Percentiles rank a stretch among this genome's conserved stretches.
Evolutionary conservation across 371 early-diverging fungal species (phyloP).

Genomic region (Chytridium lagenaria): DNA sequence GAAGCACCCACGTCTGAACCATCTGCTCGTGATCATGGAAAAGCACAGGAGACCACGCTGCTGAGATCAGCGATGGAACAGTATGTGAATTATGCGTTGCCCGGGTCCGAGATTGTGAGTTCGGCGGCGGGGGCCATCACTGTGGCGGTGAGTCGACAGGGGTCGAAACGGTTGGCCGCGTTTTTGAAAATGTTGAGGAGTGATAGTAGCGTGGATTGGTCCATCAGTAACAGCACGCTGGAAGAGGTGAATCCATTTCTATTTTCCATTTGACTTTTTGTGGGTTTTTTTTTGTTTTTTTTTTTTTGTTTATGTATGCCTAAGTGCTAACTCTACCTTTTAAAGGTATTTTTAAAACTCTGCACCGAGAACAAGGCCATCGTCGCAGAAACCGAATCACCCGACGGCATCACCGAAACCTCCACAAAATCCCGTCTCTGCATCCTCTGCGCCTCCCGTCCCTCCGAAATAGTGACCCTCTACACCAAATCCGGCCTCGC

Average conservation of each 20-base stretch:
- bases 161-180: slow-evolving; percentile 22
- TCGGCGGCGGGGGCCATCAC: slow-evolving; percentile 37
- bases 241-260: slow-evolving; percentile 34
- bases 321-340: background rate
- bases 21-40: background rate
- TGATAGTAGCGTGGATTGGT: slow-evolving; percentile 39
- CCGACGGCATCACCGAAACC: background rate
- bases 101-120: slow-evolving; percentile 35
- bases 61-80: slow-evolving; percentile 22
- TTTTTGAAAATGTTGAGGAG: slow-evolving; percentile 33
- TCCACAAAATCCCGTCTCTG: slow-evolving; percentile 16
- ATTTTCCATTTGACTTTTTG: too few relatives aligned
- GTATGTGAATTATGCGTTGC: slow-evolving; percentile 37
- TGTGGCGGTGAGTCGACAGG: slow-evolving; percentile 28
- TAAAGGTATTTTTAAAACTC: slow-evolving; percentile 42
- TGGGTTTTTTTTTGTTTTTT: background rate
- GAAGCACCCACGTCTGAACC: background rate
- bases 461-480: slow-evolving; percentile 34
- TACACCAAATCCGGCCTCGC: slow-evolving; percentile 31
- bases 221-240: slow-evolving; percentile 39
- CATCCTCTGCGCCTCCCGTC: slow-evolving; percentile 29
- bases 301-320: background rate
- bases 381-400: slow-evolving; percentile 20
- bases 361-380: slow-evolving; percentile 38
- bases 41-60: background rate